Percentiles rank a stretch among this genome's conserved stretches.
These are phyloP conservation scores for Colletotrichum coccodes DNA, from an alignment of 2,329 filamentous ascomycete genomes.

Conservation along the genomic window DNA sequence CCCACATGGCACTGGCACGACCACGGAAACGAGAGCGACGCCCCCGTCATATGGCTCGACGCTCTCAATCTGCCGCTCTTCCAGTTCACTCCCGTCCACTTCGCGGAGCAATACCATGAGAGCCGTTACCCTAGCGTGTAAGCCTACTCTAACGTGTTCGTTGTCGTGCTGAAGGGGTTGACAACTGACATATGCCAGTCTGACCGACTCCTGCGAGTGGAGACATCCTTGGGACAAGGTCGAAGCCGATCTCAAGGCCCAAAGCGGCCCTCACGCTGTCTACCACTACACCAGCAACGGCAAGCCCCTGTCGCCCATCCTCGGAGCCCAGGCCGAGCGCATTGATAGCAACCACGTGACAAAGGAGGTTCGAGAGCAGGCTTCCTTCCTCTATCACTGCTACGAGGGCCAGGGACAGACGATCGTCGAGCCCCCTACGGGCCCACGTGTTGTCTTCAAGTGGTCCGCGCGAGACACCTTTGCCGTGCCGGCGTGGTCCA, in stretches of 20 bases:
- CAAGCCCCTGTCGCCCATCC: constrained; percentile 50
- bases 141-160: constrained; percentile 18
- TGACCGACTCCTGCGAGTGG: constrained; percentile 49
- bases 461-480: constrained; percentile 64
- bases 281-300: constrained; percentile 49
- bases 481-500: constrained; percentile 62
- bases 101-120: constrained; percentile 60
- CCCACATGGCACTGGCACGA: constrained; percentile 70
- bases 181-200: constrained; percentile 21
- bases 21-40: constrained; percentile 65
- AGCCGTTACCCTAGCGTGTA: constrained; percentile 58
- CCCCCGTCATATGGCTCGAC: constrained; percentile 68
- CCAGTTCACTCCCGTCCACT: constrained; percentile 61
- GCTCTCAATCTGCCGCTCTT: constrained; percentile 64
- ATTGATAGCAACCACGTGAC: constrained; percentile 46
- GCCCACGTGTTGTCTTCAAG: constrained; percentile 44
- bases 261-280: constrained; percentile 40
- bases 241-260: constrained; percentile 48
- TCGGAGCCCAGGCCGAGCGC: constrained; percentile 60
- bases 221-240: constrained; percentile 57
- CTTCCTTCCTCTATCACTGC: constrained; percentile 64
- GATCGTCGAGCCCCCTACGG: constrained; percentile 45
- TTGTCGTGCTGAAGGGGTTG: no score
- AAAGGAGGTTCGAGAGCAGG: constrained; percentile 54
- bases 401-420: constrained; percentile 57